Evolutionary conservation across 345 rosid genomes (phyloP), one percentile per base, ranked within the genome.

Genomic region (Hypericum perforatum): DNA sequence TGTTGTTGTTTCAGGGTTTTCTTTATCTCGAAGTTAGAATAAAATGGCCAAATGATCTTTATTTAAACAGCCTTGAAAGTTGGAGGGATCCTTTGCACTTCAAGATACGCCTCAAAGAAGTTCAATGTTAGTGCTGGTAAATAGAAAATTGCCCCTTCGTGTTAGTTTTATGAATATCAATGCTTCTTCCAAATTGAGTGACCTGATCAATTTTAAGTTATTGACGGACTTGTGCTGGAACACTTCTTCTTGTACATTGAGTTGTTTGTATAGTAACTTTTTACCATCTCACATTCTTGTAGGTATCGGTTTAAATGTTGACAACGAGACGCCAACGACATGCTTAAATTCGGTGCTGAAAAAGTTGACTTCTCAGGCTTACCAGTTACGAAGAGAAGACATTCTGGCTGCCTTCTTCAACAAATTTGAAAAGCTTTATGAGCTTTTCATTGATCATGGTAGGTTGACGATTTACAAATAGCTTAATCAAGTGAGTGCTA

Each of bases 1-100:
- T 22, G 32, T 4, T 22, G 32, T 22, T 60, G 11, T 78, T 80
- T 67, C 86, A 91, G 95, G 94, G 98, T 47, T 73, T 83, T 41
- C 88, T 89, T 8, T 74, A 15, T 57, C 61, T 85, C 45, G 82
- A 83, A 6, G 60, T 82, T 71, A 85, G 71, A 62, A 83, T 92
- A 69, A 92, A 92, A 75, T 92, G 95, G 98, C 96, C 98, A 6
- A 92, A 88, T 67, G 98, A 92, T 76, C 75, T 92, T 38, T 88
- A 92, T 74, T 63, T 92, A 54, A 85, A 88, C 63, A 90, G 89
- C 36, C 85, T 79, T 51, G n/a, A 92, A 92, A 71, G 80, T 85
- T 50, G 96, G 96, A 60, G 98, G 98, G 73, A 74, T 92, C 60
- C 69, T 92, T 54, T 85, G 94, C 82, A 92, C 94, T 47, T 88